Evolutionary conservation across 305 asterid species (phyloP), one percentile per base, ranked within the genome.

Genomic region (Coffea humblotiana): DNA sequence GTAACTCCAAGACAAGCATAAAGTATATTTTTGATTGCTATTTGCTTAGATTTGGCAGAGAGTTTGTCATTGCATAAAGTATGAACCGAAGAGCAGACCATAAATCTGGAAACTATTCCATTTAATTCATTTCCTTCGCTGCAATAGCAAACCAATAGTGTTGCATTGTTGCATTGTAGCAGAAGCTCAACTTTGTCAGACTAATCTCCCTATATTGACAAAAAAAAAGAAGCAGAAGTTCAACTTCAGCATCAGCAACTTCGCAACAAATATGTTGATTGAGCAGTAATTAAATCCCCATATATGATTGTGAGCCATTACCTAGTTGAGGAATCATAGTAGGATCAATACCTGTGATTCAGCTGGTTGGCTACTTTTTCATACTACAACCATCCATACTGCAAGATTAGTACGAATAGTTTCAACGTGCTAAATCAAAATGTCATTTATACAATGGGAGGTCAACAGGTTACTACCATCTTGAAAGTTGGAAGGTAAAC

Each of bases 371-470:
- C 75, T 83, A 80, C 60, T 84, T 66, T 86, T 84, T 86, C 86
- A 86, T 54, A 84, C 86, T 51, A 86, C 83, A 8, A 82, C 83
- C 89, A 86, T 86, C 87, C 89, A 86, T 65, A 86, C 89, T 84
- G 83, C 85, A 82, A 52, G 8, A 19, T 29, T 5, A 64, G 21
- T n/a, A 10, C 43, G 47, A 23, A n/a, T 37, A 45, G 68, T 71
- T 52, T 29, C 32, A 29, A 72, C 21, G 10, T 71, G 47, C 60
- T 37, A 18, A 49, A 29, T 67, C 9, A 27, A 19, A 21, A 37
- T 47, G 32, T 14, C 14, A 19, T 54, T 70, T 60, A 43, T 70
- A 32, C 19, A 78, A 23, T 45, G 16, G 40, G 19, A 11, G 37
- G 66, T 23, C 23, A 27, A 51, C 0, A 2, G 35, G 27, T 3